These are phyloP conservation scores for Teratosphaeria pseudoeucalypti DNA, from an alignment of 2,329 filamentous ascomycete species.

Conservation along the genomic window DNA sequence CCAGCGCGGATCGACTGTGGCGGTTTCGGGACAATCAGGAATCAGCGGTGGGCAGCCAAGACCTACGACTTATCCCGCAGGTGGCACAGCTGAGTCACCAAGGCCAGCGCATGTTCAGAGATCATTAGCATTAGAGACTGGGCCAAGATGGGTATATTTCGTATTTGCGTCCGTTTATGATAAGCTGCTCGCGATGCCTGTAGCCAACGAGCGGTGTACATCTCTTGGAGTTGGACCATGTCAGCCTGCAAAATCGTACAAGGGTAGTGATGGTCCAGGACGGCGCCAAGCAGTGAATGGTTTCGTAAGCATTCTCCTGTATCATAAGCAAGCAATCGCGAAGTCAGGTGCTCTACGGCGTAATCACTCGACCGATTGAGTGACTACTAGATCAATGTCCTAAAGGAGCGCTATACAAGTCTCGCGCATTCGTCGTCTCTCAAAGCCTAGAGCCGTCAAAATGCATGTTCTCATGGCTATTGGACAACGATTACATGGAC, in stretches of 20 bases:
- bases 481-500: conserved; percentile 1
- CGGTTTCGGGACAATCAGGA: not conserved
- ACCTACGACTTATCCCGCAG: not conserved
- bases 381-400: too few relatives aligned
- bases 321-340: too few relatives aligned
- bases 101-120: not conserved
- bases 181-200: not conserved
- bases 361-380: too few relatives aligned
- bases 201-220: too few relatives aligned
- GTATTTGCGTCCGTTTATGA: not conserved
- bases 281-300: too few relatives aligned
- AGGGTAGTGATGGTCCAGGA: too few relatives aligned
- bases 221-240: too few relatives aligned
- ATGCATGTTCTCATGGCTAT: not conserved
- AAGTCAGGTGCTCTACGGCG: too few relatives aligned
- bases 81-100: not conserved
- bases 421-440: not conserved
- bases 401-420: not conserved
- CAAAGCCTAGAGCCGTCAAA: not conserved
- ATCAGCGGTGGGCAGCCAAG: not conserved
- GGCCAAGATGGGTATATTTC: not conserved
- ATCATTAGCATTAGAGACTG: not conserved
- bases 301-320: too few relatives aligned
- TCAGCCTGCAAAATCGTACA: too few relatives aligned
- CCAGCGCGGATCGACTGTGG: not conserved